Evolutionary conservation across 2,329 filamentous ascomycete species (phyloP).

Genomic region (Pseudophaeomoniella oleicola): DNA sequence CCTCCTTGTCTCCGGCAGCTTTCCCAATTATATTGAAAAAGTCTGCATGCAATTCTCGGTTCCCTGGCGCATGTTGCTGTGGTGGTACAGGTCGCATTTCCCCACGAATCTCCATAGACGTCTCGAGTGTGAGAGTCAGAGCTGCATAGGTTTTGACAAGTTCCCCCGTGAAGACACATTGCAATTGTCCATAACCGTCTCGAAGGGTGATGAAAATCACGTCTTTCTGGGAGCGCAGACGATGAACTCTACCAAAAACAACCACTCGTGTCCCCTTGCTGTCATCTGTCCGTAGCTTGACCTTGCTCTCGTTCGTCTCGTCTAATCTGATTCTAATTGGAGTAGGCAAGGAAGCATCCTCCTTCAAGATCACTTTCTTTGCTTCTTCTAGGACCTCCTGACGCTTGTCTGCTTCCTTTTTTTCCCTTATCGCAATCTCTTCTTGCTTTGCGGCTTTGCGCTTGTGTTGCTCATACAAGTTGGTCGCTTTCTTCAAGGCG

Average conservation of each 20-base stretch:
- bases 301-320: slow-evolving; percentile 46
- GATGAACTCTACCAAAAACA: slow-evolving; percentile 71
- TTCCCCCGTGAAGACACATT: slow-evolving; percentile 68
- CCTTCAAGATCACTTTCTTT: slow-evolving; percentile 58
- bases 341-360: slow-evolving; percentile 59
- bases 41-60: slow-evolving; percentile 81
- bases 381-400: slow-evolving; percentile 63
- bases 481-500: slow-evolving; percentile 71
- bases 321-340: slow-evolving; percentile 64
- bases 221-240: slow-evolving; percentile 67
- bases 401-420: slow-evolving; percentile 57
- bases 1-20: slow-evolving; percentile 75
- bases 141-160: slow-evolving; percentile 88
- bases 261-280: slow-evolving; percentile 58
- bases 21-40: slow-evolving; percentile 69
- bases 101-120: slow-evolving; percentile 70
- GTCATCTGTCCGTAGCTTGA: slow-evolving; percentile 41
- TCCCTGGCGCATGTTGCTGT: slow-evolving; percentile 63
- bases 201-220: slow-evolving; percentile 74
- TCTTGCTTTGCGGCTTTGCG: slow-evolving; percentile 73
- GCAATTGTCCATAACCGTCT: slow-evolving; percentile 72
- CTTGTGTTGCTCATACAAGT: slow-evolving; percentile 59
- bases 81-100: slow-evolving; percentile 70
- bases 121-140: slow-evolving; percentile 70
- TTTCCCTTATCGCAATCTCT: slow-evolving; percentile 55